A percentile compares a stretch with the other conserved stretches of the same genome.
phyloP scores from a whole-genome alignment of 2,329 filamentous ascomycete species.

The Aspergillus sp. region DNA sequence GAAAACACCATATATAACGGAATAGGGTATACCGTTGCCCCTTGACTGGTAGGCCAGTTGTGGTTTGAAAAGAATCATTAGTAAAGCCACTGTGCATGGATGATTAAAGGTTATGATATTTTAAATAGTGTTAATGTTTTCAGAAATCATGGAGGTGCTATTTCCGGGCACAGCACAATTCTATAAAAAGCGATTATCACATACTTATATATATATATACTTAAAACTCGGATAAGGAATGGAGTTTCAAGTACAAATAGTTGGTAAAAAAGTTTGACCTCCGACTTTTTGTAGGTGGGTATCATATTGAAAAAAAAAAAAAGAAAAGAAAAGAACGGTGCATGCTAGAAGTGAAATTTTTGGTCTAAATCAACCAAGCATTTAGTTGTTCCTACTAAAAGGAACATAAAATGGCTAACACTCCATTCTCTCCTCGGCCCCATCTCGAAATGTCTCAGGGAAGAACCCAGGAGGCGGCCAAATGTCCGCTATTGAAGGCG shows the following conservation, averaged over 20 bases:
- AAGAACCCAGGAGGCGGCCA: slow-evolving; percentile 46
- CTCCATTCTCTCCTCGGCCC: slow-evolving; percentile 20
- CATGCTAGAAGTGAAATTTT: neutral
- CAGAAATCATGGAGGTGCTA: neutral
- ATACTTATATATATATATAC: neutral
- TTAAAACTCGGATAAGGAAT: neutral
- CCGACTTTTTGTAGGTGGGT: slow-evolving; percentile 5
- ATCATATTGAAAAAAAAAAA: slow-evolving; percentile 2
- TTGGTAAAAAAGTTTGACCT: neutral
- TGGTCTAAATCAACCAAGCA: neutral
- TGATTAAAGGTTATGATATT: neutral
- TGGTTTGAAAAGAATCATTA: neutral
- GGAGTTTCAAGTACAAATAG: neutral
- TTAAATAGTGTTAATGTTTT: neutral
- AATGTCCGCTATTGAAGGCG: slow-evolving; percentile 42
- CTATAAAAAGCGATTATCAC: neutral
- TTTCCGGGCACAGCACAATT: neutral
- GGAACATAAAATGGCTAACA: neutral
- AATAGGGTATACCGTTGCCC: slow-evolving; percentile 7
- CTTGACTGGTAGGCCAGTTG: neutral
- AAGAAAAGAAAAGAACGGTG: neutral
- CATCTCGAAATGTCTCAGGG: slow-evolving; percentile 39
- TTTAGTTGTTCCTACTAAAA: no score
- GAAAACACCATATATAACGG: slow-evolving; percentile 23
- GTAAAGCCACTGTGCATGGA: neutral